Base-by-base conservation (phyloP, 169 alveolate genomes). In the Perkinsus olseni region DNA sequence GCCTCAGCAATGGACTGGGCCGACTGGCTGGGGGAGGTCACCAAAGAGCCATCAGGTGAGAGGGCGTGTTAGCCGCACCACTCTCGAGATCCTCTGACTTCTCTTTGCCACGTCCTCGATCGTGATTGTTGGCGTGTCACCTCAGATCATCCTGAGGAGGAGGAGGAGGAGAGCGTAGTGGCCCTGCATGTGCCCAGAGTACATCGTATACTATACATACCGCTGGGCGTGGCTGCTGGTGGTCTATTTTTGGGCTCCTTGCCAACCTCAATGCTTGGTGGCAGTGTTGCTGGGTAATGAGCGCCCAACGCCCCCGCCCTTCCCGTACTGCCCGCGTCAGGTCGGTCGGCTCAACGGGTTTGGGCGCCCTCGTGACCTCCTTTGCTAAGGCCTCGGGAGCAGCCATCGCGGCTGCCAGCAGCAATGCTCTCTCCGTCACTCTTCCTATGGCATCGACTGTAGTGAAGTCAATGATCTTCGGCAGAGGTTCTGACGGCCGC, bases 401-500 rank as follows among this genome's bases (percentile, higher is more conserved):
- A 62, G 82, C 34, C 17, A 62, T 62, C 31, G 82, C 82, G 36
- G 82, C 82, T 13, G 82, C 82, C 10, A 24, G 82, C 82, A 62
- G 82, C 34, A 62, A 62, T 24, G 82, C 82, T 28, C 82, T 62
- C 36, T 62, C 82, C 37, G 82, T 62, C 37, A 28, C 82, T 28
- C 82, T 62, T 3, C 82, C 82, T 3, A 62, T 62, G 82, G 82
- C 82, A 62, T 62, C 82, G 1, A 62, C 82, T 21, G 82, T 62
- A 24, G 31, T 8, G 82, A 3, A 3, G 34, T 13, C 1, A 24
- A 21, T 21, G 17, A 4, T 21, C 82, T 62, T 6, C 31, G 0
- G 0, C 28, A 3, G 82, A 4, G 3, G 50, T 3, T 40, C 50
- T 93, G 93, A 94, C n/a, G 94, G 92, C n/a, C n/a, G n/a, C n/a